Conservation (phyloP, 225 moss, liverwort and hornwort genomes). For the Anthoceros angustus region DNA sequence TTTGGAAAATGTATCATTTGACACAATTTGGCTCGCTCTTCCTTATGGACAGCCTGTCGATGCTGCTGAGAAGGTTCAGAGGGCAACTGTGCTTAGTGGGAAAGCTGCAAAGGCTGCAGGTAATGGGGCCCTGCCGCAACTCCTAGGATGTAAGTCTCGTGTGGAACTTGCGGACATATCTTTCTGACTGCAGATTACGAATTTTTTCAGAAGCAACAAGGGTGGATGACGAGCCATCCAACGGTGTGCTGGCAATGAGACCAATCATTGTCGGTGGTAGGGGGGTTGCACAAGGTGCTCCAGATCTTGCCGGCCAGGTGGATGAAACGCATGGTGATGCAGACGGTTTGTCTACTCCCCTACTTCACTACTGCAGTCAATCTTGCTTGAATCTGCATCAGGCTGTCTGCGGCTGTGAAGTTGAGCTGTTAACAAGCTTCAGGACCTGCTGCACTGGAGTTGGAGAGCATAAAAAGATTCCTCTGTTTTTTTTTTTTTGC, state of each 20-base stretch:
- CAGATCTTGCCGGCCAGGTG: not conserved
- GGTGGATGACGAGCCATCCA: not conserved
- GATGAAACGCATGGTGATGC: slow-evolving; percentile 1
- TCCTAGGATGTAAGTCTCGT: no score
- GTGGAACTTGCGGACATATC: no score
- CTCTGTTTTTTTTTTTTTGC: not conserved
- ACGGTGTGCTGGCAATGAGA: not conserved
- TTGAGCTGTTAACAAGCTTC: not conserved
- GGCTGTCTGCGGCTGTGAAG: not conserved
- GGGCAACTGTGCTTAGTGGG: not conserved
- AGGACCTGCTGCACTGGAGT: not conserved
- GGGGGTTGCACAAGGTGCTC: not conserved
- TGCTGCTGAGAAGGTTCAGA: not conserved
- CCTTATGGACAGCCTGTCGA: not conserved
- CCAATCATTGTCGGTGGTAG: not conserved
- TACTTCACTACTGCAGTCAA: not conserved
- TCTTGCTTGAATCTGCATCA: not conserved
- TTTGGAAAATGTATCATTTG: not conserved
- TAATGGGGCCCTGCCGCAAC: no score
- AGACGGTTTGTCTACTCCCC: slow-evolving; percentile 4
- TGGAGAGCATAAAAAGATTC: not conserved
- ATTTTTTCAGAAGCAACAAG: not conserved
- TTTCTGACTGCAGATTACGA: no score
- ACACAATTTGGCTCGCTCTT: not conserved
- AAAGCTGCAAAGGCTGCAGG: slow-evolving; percentile 3